These are phyloP conservation scores for Pouteria campechiana DNA, from an alignment of 179 eudicot species.

Conservation along the genomic window DNA sequence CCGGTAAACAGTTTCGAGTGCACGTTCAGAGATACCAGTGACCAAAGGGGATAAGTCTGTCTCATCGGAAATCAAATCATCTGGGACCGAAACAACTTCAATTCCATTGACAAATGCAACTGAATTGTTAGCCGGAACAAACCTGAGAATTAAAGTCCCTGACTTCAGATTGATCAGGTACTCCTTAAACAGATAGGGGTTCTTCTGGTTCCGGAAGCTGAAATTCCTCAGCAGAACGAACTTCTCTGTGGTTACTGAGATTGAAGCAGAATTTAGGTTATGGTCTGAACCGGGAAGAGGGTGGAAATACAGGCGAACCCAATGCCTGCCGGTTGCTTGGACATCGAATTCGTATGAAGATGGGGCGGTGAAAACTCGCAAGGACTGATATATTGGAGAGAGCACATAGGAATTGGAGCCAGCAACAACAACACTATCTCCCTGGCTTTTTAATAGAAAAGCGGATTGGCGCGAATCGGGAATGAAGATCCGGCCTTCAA, in stretches of 20 bases:
- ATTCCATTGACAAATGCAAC: constrained; percentile 68
- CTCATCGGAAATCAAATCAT: constrained; percentile 41
- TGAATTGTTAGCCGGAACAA: constrained; percentile 64
- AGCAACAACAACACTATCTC: constrained; percentile 26
- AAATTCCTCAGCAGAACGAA: constrained; percentile 61
- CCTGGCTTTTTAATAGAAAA: constrained; percentile 24
- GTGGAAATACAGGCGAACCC: constrained; percentile 61
- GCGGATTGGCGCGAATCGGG: constrained; percentile 57
- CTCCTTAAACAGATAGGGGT: constrained; percentile 56
- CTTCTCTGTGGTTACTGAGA: constrained; percentile 56
- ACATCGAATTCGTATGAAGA: constrained; percentile 43
- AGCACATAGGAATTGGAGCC: constrained; percentile 37
- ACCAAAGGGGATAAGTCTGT: constrained; percentile 30
- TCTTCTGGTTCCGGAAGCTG: constrained; percentile 39
- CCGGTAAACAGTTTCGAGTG: constrained; percentile 62
- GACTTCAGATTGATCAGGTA: constrained; percentile 58
- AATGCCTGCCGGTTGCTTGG: constrained; percentile 54
- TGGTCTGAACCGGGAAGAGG: constrained; percentile 39
- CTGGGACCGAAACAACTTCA: constrained; percentile 67
- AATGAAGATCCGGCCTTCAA: constrained; percentile 42
- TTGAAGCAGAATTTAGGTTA: constrained; percentile 37
- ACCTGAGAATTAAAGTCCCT: constrained; percentile 32
- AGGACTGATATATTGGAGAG: constrained; percentile 42
- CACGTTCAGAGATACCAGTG: constrained; percentile 39
- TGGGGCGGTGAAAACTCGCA: constrained; percentile 32